These are phyloP conservation scores for Lophiostoma macrostomum DNA, from an alignment of 495 filamentous ascomycete genomes.

Conservation along the genomic window DNA sequence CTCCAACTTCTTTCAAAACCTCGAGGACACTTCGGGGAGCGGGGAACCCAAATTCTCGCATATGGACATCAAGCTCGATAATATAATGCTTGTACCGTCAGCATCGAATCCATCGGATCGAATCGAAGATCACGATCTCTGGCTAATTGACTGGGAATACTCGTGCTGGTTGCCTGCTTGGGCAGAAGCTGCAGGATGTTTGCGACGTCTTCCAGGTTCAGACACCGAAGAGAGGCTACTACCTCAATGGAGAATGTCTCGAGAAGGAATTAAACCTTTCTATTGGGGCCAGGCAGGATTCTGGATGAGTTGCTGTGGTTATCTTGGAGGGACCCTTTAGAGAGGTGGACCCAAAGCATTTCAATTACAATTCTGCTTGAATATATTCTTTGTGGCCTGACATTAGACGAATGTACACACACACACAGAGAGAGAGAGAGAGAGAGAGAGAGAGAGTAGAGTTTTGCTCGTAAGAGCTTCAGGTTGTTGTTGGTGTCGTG, in stretches of 20 bases:
- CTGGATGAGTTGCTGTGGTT: not conserved
- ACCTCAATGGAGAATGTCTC: not conserved
- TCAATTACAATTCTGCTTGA: no score
- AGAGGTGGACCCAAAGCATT: not conserved
- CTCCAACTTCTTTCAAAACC: not conserved
- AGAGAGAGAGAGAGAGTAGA: no score
- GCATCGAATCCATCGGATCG: not conserved
- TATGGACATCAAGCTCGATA: conserved; percentile 3
- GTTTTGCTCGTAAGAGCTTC: no score
- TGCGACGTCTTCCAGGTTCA: not conserved
- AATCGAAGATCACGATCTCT: conserved; percentile 5
- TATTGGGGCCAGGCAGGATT: not conserved
- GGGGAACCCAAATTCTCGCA: not conserved
- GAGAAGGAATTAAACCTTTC: not conserved
- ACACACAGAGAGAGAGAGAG: no score
- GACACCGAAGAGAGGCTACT: not conserved
- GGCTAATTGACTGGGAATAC: not conserved
- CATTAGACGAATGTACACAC: no score
- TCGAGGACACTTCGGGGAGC: not conserved
- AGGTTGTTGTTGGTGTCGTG: no score
- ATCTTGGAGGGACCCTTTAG: not conserved
- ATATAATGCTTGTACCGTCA: conserved; percentile 1
- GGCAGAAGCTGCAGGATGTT: conserved; percentile 38
- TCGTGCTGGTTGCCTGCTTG: conserved; percentile 4
- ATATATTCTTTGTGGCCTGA: no score